phyloP scores from a whole-genome alignment of 2,329 filamentous ascomycete genomes.

The Juglanconis juglandina region DNA sequence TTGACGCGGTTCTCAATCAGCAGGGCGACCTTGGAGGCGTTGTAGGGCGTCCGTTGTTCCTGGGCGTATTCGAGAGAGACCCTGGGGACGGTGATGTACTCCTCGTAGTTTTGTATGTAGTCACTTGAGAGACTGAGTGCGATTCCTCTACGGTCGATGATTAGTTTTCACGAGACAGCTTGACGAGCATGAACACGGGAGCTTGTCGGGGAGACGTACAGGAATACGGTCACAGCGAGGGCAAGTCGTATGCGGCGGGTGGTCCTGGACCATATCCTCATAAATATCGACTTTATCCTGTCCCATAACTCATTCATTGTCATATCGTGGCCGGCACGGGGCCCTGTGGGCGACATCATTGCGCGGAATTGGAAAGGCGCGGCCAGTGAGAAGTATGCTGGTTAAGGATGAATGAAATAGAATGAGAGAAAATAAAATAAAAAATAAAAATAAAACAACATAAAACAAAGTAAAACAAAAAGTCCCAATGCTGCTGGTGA shows the following conservation, averaged over 20 bases:
- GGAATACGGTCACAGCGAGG: constrained; percentile 1
- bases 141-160: constrained; percentile 1
- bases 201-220: constrained; percentile 7
- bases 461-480: no score
- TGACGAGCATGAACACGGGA: not conserved
- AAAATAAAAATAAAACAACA: no score
- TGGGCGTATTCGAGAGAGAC: constrained; percentile 17
- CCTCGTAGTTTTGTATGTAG: constrained; percentile 13
- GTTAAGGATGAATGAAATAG: no score
- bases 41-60: constrained; percentile 35
- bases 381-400: no score
- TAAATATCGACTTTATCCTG: constrained; percentile 10
- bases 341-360: constrained; percentile 7
- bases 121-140: constrained; percentile 9
- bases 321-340: constrained; percentile 11
- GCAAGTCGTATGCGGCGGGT: constrained; percentile 16
- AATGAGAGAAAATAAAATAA: no score
- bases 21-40: constrained; percentile 49
- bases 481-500: no score
- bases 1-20: constrained; percentile 48
- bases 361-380: not conserved
- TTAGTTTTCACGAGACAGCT: not conserved
- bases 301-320: constrained; percentile 14
- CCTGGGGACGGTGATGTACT: constrained; percentile 15
- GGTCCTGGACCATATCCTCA: constrained; percentile 15